phyloP scores from a whole-genome alignment of 2,329 filamentous ascomycete genomes.

The Exophiala aquamarina region DNA sequence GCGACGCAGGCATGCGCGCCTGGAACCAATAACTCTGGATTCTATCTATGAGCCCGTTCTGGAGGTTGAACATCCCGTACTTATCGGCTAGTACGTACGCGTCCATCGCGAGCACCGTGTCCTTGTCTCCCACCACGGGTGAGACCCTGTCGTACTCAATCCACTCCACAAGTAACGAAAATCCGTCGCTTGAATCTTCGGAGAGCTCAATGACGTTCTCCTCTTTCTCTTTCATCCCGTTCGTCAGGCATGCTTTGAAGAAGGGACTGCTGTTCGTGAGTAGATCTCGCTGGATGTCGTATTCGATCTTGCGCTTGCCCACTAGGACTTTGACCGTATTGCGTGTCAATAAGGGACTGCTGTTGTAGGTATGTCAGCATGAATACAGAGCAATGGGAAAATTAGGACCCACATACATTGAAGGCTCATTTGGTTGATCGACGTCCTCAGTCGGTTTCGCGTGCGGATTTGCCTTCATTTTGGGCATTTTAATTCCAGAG shows the following conservation, averaged over 20 bases:
- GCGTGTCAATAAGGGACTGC: no score
- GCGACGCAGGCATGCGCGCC: background rate
- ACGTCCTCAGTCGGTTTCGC: background rate
- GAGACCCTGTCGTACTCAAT: background rate
- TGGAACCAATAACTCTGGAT: background rate
- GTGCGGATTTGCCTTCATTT: background rate
- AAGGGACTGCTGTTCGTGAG: slow-evolving; percentile 2
- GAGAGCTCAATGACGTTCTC: slow-evolving; percentile 5
- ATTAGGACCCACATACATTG: no score
- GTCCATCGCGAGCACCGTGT: background rate
- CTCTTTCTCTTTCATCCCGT: slow-evolving; percentile 5
- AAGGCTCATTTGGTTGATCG: no score
- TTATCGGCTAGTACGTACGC: slow-evolving; percentile 18
- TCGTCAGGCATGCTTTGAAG: slow-evolving; percentile 4
- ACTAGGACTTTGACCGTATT: no score
- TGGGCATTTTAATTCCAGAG: no score
- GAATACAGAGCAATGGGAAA: no score
- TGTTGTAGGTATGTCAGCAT: no score
- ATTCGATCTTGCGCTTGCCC: background rate
- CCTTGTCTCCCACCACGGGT: background rate
- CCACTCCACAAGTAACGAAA: no score
- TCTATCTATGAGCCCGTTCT: slow-evolving; percentile 11
- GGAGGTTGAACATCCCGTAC: slow-evolving; percentile 7
- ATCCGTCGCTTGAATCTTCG: slow-evolving; percentile 9
- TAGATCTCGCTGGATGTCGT: background rate